Evolutionary conservation across 2,329 filamentous ascomycete genomes (phyloP), one percentile per base, ranked within the genome.

Genomic region (Monascus ruber): DNA sequence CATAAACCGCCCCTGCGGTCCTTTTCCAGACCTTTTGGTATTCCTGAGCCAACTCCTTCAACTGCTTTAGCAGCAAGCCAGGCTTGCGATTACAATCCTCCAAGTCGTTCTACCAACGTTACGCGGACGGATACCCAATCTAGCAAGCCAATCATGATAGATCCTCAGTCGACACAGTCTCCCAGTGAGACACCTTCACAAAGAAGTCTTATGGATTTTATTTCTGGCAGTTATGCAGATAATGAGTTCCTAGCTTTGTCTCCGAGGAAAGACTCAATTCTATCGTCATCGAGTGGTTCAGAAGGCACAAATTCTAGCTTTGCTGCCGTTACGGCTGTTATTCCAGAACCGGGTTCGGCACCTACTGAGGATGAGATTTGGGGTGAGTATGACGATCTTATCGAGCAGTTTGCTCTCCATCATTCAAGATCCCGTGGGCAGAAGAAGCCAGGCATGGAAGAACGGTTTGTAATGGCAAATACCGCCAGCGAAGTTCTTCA

Each of bases 381-480:
- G 89, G 81, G 88, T 37, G 89, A 94, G 61, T 95, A 93, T 55
- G 81, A 96, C 48, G 89, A 95, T 51, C 67, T 95, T 8, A 74
- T 95, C 39, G 83, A 84, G 38, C 80, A 85, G 7, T 72, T 76
- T 36, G 73, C 71, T 4, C 64, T 69, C 5, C 62, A 60, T 29
- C 49, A 47, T 31, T 46, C 43, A n/a, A 51, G 42, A 35, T 41
- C 50, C 5, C 44, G 52, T 17, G 42, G 44, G 4, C 28, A 47
- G 1, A 28, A 25, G 4, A 42, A 50, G 31, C 35, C 39, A 2
- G 49, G 52, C 26, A 39, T 42, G 8, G 41, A 45, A n/a, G 53
- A 53, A 5, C 56, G 53, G 28, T 62, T 65, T 43, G 52, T 59
- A 38, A 36, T 62, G 40, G 63, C 58, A 25, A 63, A 59, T 3